phyloP scores from a whole-genome alignment of 2,329 filamentous ascomycete genomes.

The Aspergillus aculeatinus region DNA sequence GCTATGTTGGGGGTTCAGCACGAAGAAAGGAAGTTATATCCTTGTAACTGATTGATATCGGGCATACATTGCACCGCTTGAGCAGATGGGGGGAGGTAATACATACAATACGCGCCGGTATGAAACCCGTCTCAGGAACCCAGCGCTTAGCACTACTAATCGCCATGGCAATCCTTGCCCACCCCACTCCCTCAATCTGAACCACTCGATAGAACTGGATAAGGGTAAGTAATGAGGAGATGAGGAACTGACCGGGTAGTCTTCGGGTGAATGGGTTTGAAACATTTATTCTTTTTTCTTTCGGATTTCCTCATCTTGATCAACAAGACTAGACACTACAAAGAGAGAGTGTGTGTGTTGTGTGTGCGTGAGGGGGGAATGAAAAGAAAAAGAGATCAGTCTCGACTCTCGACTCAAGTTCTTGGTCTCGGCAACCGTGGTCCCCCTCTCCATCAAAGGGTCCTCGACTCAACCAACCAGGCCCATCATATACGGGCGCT shows the following conservation, averaged over 20 bases:
- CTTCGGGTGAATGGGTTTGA: constrained; percentile 2
- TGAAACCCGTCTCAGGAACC: constrained; percentile 22
- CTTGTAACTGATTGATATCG: background rate
- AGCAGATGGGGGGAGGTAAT: background rate
- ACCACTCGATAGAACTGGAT: background rate
- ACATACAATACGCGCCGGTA: constrained; percentile 11
- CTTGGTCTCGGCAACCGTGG: background rate
- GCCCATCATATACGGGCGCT: constrained; percentile 1
- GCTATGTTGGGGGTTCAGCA: background rate
- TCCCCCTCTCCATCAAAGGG: background rate
- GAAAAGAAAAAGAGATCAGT: background rate
- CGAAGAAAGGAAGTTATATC: background rate
- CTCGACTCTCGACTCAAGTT: constrained; percentile 7
- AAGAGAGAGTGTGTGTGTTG: background rate
- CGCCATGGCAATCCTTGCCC: background rate
- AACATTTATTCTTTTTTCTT: background rate
- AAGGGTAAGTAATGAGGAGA: background rate
- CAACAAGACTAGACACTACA: background rate
- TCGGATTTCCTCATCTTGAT: background rate
- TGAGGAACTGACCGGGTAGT: background rate
- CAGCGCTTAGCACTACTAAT: constrained; percentile 8
- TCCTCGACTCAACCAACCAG: background rate
- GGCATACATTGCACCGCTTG: background rate
- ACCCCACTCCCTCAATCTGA: background rate
- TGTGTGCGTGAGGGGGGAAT: background rate